A percentile compares a stretch with the other conserved stretches of the same genome.
phyloP scores from a whole-genome alignment of 2,329 filamentous ascomycete species.

The Chaetomium olivaceum region DNA sequence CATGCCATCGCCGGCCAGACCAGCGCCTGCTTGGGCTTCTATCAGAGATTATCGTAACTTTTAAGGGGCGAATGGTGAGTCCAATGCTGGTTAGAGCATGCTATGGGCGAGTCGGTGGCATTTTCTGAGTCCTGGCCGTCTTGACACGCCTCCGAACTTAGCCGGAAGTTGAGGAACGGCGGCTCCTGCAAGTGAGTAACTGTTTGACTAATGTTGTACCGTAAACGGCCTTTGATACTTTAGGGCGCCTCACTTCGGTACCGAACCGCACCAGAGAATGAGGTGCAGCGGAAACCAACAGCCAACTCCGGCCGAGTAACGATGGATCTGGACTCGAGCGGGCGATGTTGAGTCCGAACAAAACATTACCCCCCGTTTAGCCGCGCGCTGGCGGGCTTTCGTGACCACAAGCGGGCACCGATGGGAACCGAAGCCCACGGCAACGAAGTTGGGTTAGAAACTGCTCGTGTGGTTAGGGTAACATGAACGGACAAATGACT shows the following conservation, averaged over 20 bases:
- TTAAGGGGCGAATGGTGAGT: not conserved
- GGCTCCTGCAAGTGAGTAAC: not conserved
- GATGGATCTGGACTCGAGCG: not conserved
- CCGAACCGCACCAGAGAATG: not conserved
- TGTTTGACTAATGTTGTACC: not conserved
- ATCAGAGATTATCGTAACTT: not conserved
- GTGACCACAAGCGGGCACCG: not conserved
- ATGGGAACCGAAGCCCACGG: not conserved
- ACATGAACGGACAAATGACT: not conserved
- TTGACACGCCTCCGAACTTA: not conserved
- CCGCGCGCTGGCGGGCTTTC: not conserved
- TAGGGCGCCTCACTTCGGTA: not conserved
- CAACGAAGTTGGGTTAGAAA: not conserved
- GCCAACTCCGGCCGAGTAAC: not conserved
- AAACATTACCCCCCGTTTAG: not conserved
- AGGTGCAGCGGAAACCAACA: not conserved
- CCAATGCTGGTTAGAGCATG: no score
- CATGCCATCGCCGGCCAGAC: slow-evolving; percentile 10
- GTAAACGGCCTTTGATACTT: not conserved
- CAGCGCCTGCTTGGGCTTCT: not conserved
- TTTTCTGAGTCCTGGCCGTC: not conserved
- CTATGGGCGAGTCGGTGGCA: not conserved
- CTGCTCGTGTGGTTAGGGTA: not conserved
- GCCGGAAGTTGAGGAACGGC: not conserved
- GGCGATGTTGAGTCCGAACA: not conserved